Evolutionary conservation across 2,329 filamentous ascomycete genomes (phyloP).

Genomic region (Trichoderma harzianum): DNA sequence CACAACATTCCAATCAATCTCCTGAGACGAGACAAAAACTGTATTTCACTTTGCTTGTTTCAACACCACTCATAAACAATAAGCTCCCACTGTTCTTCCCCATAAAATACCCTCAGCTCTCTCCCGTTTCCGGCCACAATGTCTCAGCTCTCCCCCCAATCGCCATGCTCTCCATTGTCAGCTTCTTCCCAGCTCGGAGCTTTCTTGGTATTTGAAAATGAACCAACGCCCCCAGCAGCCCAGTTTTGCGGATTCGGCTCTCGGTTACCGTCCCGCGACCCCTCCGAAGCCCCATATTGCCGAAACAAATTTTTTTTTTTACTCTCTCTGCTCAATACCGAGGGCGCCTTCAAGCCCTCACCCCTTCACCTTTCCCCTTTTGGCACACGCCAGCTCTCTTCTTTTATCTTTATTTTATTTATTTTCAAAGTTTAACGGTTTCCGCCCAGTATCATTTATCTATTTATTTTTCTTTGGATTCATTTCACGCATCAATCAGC

Average conservation of each 20-base stretch:
- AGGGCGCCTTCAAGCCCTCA: not conserved
- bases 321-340: not conserved
- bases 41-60: not conserved
- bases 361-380: not conserved
- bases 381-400: not conserved
- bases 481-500: not conserved
- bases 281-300: not conserved
- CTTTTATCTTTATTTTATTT: not conserved
- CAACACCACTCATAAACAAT: not conserved
- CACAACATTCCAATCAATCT: too few relatives aligned
- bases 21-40: not conserved
- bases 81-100: not conserved
- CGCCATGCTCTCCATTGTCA: not conserved
- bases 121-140: not conserved
- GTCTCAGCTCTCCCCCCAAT: not conserved
- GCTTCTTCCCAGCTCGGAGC: not conserved
- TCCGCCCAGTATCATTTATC: not conserved
- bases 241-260: constrained; percentile 3
- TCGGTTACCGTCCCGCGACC: not conserved
- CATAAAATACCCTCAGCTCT: not conserved
- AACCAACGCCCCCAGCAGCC: not conserved
- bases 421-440: not conserved
- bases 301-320: not conserved
- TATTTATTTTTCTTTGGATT: not conserved
- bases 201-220: not conserved